Evolutionary conservation across 2,329 filamentous ascomycete genomes (phyloP), one percentile per base, ranked within the genome.

Genomic region (Dactylella cylindrospora): DNA sequence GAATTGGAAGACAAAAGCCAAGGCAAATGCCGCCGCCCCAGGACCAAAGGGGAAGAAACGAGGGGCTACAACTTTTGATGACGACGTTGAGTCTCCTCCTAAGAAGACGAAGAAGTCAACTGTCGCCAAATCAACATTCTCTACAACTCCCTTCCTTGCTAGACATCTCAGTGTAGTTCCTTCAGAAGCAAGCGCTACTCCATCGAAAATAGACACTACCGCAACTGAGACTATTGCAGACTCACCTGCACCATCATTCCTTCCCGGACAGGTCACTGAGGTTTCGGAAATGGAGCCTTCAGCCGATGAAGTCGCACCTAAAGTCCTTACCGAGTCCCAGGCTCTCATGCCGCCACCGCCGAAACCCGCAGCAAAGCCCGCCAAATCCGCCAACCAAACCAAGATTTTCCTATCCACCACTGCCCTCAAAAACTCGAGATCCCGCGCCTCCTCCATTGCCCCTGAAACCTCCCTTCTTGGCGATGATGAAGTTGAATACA

Each of bases 121-220:
- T 3, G 89, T 87, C 23, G 88, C 95, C 70, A 96, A 95, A 73
- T 96, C 90, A 0, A 84, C 80, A 2, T 96, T 97, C 73, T 95
- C 90, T 3, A 89, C 96, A 66, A 97, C 91, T 0, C 91, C 91
- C 0, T 96, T 95, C 76, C 77, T 97, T 64, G 95, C 90, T 72
- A 83, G 85, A 44, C 84, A 82, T 20, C 83, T 78, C 62, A 84
- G 77, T 65, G 75, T 84, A 10, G 73, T 75, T n/a, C 74, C 76
- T 23, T 76, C 74, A 25, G 64, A 68, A 15, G 65, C 65, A 9
- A 23, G 28, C 31, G 71, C 71, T 20, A 64, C 45, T 2, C 53
- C 47, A 15, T 60, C 61, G 5, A 65, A 39, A 35, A 26, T 33
- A 3, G 26, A 49, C 19, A 15, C 6, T n/a, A 53, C 33, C 25